These are phyloP conservation scores for Francoa sonchifolia DNA, from an alignment of 441 rosid genomes.

Conservation along the genomic window DNA sequence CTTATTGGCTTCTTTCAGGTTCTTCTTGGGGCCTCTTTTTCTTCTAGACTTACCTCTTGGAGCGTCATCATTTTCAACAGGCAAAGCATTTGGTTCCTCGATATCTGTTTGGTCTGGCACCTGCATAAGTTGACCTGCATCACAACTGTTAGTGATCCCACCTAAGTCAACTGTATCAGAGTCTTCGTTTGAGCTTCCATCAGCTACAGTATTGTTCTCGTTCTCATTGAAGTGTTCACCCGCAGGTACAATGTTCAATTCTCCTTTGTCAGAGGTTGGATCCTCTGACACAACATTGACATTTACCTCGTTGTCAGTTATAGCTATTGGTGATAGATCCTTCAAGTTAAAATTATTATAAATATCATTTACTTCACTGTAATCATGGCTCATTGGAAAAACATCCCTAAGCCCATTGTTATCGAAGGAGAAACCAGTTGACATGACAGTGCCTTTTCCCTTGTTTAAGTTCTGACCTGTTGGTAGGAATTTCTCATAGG, in stretches of 20 bases:
- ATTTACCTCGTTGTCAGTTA: conserved; percentile 28
- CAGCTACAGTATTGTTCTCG: conserved; percentile 29
- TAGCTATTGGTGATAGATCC: conserved; percentile 35
- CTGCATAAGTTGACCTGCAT: conserved; percentile 27
- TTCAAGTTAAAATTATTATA: too few species aligned
- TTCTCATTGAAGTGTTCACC: conserved; percentile 21
- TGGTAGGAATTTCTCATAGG: conserved; percentile 24
- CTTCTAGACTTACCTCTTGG: conserved; percentile 26
- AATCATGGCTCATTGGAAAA: conserved; percentile 25
- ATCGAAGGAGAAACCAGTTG: conserved; percentile 42
- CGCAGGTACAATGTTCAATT: conserved; percentile 20
- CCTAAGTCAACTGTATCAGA: conserved; percentile 34
- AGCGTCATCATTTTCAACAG: conserved; percentile 22
- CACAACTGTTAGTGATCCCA: conserved; percentile 32
- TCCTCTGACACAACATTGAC: conserved; percentile 22
- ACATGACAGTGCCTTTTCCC: conserved; percentile 22
- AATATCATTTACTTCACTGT: conserved; percentile 25
- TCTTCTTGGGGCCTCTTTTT: conserved; percentile 41
- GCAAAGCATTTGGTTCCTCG: conserved; percentile 17
- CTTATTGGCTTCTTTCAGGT: conserved; percentile 38
- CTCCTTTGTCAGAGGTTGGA: conserved; percentile 23
- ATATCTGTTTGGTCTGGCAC: conserved; percentile 23
- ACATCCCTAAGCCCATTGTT: conserved; percentile 25
- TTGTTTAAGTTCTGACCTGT: conserved; percentile 31
- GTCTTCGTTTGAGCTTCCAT: conserved; percentile 49